Evolutionary conservation across 345 rosid genomes (phyloP).

Genomic region (Eucalyptus globulus): DNA sequence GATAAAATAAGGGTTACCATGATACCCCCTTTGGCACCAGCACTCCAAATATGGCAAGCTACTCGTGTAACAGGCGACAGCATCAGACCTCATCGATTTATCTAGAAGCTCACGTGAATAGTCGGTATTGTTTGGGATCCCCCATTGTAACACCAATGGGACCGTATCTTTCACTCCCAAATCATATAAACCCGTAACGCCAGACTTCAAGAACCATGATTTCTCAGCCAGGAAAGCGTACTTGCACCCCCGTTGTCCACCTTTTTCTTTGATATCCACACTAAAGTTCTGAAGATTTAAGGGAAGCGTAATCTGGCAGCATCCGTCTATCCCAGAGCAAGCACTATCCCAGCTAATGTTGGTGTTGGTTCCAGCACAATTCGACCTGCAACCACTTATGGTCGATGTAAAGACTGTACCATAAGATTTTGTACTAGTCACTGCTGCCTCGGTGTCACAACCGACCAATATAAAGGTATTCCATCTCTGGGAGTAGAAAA

Average conservation of each 20-base stretch:
- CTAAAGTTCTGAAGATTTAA: rapidly evolving
- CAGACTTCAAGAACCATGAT: rapidly evolving
- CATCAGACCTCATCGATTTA: rapidly evolving
- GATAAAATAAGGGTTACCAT: background rate
- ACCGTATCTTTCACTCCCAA: background rate
- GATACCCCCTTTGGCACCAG: rapidly evolving
- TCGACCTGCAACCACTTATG: rapidly evolving
- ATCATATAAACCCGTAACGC: background rate
- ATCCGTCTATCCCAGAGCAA: background rate
- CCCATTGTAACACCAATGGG: background rate
- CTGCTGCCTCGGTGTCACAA: rapidly evolving
- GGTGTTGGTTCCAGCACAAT: background rate
- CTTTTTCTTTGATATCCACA: background rate
- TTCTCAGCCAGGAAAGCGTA: background rate
- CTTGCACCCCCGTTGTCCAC: background rate
- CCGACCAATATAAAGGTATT: background rate
- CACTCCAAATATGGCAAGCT: rapidly evolving
- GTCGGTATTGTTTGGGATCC: background rate
- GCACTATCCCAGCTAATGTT: rapidly evolving
- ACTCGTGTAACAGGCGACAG: rapidly evolving
- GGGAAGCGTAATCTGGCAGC: background rate
- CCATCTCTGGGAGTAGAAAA: background rate
- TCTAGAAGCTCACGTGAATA: rapidly evolving
- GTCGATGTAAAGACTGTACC: rapidly evolving
- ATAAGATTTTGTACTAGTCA: rapidly evolving